A percentile compares a stretch with the other conserved stretches of the same genome.
phyloP scores from a whole-genome alignment of 768 basidiomycete species.

The Boletales sp. region DNA sequence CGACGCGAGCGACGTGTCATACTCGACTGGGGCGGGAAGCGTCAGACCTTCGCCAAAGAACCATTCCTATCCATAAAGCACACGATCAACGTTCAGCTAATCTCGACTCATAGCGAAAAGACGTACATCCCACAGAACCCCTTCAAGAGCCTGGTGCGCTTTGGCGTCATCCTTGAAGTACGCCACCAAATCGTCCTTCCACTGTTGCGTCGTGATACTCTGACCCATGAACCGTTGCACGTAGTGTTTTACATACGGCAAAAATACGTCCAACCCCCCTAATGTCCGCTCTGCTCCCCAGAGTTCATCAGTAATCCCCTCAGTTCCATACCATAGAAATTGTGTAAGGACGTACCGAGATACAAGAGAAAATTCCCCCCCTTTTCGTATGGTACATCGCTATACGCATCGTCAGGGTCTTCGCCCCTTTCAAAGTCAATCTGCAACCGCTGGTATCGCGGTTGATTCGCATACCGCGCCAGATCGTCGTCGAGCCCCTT shows the following conservation, averaged over 20 bases:
- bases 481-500: slow-evolving; percentile 71
- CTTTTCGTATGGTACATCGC: slow-evolving; percentile 79
- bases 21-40: slow-evolving; percentile 72
- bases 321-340: neutral
- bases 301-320: neutral
- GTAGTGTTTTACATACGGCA: slow-evolving; percentile 83
- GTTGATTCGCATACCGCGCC: slow-evolving; percentile 50
- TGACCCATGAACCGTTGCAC: slow-evolving; percentile 77
- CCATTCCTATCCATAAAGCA: slow-evolving; percentile 54
- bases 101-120: neutral
- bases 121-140: slow-evolving; percentile 74
- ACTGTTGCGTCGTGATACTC: slow-evolving; percentile 80
- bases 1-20: slow-evolving; percentile 68
- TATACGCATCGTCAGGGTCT: slow-evolving; percentile 78
- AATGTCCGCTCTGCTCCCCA: slow-evolving; percentile 7
- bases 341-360: slow-evolving; percentile 50
- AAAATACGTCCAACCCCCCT: slow-evolving; percentile 54
- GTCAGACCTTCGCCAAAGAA: slow-evolving; percentile 72
- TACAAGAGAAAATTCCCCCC: slow-evolving; percentile 85
- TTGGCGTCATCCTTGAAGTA: slow-evolving; percentile 63
- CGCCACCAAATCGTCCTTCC: slow-evolving; percentile 74
- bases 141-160: slow-evolving; percentile 57
- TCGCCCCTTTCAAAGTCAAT: slow-evolving; percentile 71
- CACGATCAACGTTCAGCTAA: too few species aligned
- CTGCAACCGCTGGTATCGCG: slow-evolving; percentile 74